Conservation (phyloP, 176 grass and related monocot species). For the Triticum dicoccoides region DNA sequence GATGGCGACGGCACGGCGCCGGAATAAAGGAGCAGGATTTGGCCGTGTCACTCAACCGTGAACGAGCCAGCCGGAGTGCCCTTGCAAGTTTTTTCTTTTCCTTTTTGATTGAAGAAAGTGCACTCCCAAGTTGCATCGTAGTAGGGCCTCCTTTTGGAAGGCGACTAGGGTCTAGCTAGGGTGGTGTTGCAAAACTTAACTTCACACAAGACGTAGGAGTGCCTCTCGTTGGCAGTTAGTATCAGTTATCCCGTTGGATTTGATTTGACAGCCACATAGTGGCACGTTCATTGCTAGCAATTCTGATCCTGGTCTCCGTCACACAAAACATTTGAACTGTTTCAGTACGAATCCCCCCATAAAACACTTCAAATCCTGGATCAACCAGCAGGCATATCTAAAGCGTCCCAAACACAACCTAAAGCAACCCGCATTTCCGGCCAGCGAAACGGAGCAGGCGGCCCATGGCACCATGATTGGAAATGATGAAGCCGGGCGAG, state of each 20-base stretch:
- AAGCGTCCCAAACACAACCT: not conserved
- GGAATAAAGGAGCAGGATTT: not conserved
- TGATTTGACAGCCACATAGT: not conserved
- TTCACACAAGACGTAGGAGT: not conserved
- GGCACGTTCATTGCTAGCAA: not conserved
- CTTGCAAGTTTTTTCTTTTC: too few relatives aligned
- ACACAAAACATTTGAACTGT: too few relatives aligned
- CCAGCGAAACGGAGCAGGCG: not conserved
- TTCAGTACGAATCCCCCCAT: too few relatives aligned
- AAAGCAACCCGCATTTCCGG: not conserved
- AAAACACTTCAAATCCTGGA: not conserved
- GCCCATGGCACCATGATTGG: not conserved
- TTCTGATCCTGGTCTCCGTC: not conserved
- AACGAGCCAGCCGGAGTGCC: not conserved
- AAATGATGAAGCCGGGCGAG: not conserved
- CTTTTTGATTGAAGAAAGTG: not conserved
- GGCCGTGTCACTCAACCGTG: not conserved
- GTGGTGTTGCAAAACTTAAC: not conserved
- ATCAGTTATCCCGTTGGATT: not conserved
- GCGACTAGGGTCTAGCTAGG: not conserved
- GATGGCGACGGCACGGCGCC: conserved; percentile 24
- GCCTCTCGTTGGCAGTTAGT: too few relatives aligned
- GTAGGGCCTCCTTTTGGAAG: not conserved
- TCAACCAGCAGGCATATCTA: not conserved
- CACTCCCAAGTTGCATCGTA: not conserved